phyloP scores from a whole-genome alignment of 148 eudicot genomes.

The Diospyros lotus region DNA sequence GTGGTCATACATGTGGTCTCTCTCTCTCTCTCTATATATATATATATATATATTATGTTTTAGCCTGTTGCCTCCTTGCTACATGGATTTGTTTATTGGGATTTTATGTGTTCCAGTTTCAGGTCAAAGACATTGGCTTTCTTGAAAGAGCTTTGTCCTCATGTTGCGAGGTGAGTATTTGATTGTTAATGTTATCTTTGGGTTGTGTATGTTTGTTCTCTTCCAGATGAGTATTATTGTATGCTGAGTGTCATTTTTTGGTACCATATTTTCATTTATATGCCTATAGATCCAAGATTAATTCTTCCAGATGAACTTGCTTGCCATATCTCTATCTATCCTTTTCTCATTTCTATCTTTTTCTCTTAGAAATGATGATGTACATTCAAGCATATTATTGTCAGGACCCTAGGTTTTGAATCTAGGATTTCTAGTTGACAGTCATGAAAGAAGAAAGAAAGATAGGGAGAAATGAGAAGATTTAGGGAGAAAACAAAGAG shows the following conservation, averaged over 20 bases:
- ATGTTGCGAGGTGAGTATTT: slow-evolving; percentile 71
- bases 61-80: not conserved
- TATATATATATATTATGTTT: slow-evolving; percentile 63
- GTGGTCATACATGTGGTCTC: not conserved
- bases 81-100: slow-evolving; percentile 4
- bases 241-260: not conserved
- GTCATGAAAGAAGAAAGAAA: too few species aligned
- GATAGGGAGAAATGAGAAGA: too few species aligned
- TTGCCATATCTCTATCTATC: too few species aligned
- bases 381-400: too few species aligned
- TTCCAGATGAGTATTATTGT: not conserved
- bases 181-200: not conserved
- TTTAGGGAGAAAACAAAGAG: too few species aligned
- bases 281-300: not conserved
- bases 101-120: slow-evolving; percentile 33
- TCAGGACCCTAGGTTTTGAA: too few species aligned
- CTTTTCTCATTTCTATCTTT: too few species aligned
- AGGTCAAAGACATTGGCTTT: slow-evolving; percentile 57
- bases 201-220: not conserved
- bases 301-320: not conserved
- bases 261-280: not conserved
- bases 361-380: too few species aligned
- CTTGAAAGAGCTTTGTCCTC: slow-evolving; percentile 58
- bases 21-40: slow-evolving; percentile 22
- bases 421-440: too few species aligned